Base-by-base conservation (phyloP, 2,329 filamentous ascomycete genomes). In the Fusarium lyarnte region DNA sequence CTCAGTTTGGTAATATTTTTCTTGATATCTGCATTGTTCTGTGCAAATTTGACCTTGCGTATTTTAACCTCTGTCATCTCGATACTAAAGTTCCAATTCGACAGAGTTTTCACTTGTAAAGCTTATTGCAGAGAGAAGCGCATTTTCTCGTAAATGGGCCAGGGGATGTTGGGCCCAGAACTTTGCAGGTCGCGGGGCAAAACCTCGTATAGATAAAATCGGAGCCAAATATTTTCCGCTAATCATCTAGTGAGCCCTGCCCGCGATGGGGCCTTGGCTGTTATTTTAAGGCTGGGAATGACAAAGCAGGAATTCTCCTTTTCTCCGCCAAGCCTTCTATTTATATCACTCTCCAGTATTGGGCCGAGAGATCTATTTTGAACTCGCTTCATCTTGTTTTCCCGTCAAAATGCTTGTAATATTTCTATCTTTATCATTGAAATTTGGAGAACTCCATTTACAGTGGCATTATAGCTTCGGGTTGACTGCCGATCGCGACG, bases 141-240 rank as follows among this genome's bases (percentile, higher is more conserved):
- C 16, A 38, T 53, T 47, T 54, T 27, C 54, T 62, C 46, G 46
- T 47, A 21, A 41, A 41, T 38, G 41, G 31, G 38, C 46, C 53
- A 33, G n/a, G 45, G 35, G 27, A 21, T 41, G 8, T 16, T 14
- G 19, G 62, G 64, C 23, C 64, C 46, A 60, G 57, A 47, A 57
- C 29, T 46, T 29, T 17, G 8, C 47, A 33, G 52, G 38, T 47
- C 45, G 46, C 46, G 31, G 33, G 41, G 52, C 21, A 27, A 39
- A 35, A 67, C 64, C 64, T 67, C 64, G 64, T 67, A 67, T 67
- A 66, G 27, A 23, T 53, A 42, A 67, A 68, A 55, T 54, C 66
- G 35, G 35, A 25, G 31, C 31, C n/a, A 23, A n/a, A 23, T 64
- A 66, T 63, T 63, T 69, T 69, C 66, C 66, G 65, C 65, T 69